Conservation (phyloP, 2,329 filamentous ascomycete species). For the Ophiocordyceps camponoti-rufipedis region DNA sequence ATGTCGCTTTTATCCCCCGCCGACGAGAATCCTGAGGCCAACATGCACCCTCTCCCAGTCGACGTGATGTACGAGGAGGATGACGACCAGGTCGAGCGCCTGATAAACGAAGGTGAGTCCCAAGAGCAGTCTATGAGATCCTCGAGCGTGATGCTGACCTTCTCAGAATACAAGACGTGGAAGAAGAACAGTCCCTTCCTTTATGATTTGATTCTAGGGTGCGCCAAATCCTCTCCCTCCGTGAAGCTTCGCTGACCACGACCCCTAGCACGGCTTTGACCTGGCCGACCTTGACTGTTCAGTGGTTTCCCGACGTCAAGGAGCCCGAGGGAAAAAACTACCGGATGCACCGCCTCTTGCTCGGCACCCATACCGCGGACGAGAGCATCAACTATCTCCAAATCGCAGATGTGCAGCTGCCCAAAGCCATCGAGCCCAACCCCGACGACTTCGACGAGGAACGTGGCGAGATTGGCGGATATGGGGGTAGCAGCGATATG, state of each 20-base stretch:
- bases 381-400: constrained; percentile 80
- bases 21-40: not conserved
- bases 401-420: constrained; percentile 85
- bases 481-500: constrained; percentile 56
- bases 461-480: constrained; percentile 82
- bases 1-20: not conserved
- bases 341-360: constrained; percentile 70
- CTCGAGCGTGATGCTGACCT: not conserved
- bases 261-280: constrained; percentile 64
- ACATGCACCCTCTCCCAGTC: constrained; percentile 7
- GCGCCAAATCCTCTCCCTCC: constrained; percentile 1
- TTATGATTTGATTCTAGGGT: constrained; percentile 92
- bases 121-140: too few species aligned
- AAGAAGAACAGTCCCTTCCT: constrained; percentile 99
- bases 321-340: constrained; percentile 74
- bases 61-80: constrained; percentile 44
- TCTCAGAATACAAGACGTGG: constrained; percentile 93
- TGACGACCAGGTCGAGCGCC: constrained; percentile 58
- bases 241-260: not conserved
- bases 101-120: constrained; percentile 74
- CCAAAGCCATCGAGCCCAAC: constrained; percentile 57
- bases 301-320: constrained; percentile 95
- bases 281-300: constrained; percentile 92
- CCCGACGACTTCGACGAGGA: constrained; percentile 80
- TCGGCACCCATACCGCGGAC: constrained; percentile 87